phyloP scores from a whole-genome alignment of 1,284 basidiomycete species.

The Apiotrichum domesticum region DNA sequence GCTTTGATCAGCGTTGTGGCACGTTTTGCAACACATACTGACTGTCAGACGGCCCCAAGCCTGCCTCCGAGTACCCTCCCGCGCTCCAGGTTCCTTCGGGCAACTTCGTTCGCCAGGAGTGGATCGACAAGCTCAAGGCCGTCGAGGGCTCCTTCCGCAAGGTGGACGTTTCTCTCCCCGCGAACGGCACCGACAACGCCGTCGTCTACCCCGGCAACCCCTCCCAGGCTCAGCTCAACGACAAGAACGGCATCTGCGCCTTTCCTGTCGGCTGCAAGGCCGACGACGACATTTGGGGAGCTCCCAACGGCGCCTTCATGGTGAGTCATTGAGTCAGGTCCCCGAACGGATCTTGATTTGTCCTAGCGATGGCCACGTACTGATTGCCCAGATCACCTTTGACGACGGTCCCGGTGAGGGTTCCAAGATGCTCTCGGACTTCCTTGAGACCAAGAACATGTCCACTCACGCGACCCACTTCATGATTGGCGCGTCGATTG shows the following conservation, averaged over 20 bases:
- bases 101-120: conserved; percentile 18
- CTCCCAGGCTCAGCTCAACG: neutral
- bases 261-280: conserved; percentile 39
- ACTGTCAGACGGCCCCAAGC: too few species aligned
- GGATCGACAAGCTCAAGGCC: conserved; percentile 21
- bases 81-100: conserved; percentile 7
- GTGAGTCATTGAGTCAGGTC: conserved; percentile 19
- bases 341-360: too few species aligned
- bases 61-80: conserved; percentile 16
- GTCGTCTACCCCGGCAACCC: conserved; percentile 15
- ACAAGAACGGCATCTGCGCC: conserved; percentile 35
- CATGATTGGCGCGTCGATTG: conserved; percentile 9
- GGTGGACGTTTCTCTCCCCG: conserved; percentile 6
- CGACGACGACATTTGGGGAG: conserved; percentile 25
- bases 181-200: conserved; percentile 14
- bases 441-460: conserved; percentile 50
- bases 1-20: neutral
- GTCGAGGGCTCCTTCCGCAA: conserved; percentile 9
- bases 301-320: conserved; percentile 34
- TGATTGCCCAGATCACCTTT: conserved; percentile 37
- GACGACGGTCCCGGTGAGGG: conserved; percentile 53
- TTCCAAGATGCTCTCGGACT: conserved; percentile 50
- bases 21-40: too few species aligned
- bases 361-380: neutral
- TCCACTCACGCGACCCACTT: conserved; percentile 53